Evolutionary conservation across 805 yeast genomes (phyloP).

Genomic region (Starmerella sp.): DNA sequence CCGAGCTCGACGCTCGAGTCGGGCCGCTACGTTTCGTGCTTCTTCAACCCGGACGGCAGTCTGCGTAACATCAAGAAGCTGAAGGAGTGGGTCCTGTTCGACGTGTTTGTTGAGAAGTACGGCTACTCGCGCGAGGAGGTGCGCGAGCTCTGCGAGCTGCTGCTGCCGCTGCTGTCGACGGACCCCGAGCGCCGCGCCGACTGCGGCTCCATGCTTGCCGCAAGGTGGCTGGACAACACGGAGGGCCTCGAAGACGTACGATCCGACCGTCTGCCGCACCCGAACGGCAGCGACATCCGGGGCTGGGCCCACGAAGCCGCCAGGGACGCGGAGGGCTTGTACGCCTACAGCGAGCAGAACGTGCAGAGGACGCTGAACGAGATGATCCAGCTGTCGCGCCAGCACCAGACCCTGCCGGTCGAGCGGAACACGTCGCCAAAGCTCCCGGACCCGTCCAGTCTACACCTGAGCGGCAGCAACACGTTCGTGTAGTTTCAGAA

Average conservation of each 20-base stretch:
- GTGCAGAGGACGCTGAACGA: conserved; percentile 5
- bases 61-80: conserved; percentile 68
- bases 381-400: conserved; percentile 1
- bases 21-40: conserved; percentile 50
- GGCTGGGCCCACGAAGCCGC: conserved; percentile 75
- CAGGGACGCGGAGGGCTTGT: neutral
- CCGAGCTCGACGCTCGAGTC: conserved; percentile 47
- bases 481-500: neutral
- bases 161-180: conserved; percentile 69
- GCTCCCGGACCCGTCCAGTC: neutral
- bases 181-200: conserved; percentile 80
- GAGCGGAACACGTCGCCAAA: neutral
- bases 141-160: conserved; percentile 58
- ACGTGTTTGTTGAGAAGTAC: conserved; percentile 78
- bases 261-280: conserved; percentile 64
- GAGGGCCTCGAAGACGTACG: conserved; percentile 58
- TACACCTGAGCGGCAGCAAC: neutral
- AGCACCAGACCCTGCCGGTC: neutral
- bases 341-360: neutral
- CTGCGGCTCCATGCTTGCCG: conserved; percentile 92
- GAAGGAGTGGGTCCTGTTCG: conserved; percentile 79
- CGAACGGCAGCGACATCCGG: conserved; percentile 74
- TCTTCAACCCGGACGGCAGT: conserved; percentile 56
- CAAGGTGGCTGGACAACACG: conserved; percentile 52
- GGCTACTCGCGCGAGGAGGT: conserved; percentile 60